Evolutionary conservation across 495 filamentous ascomycete species (phyloP), one percentile per base, ranked within the genome.

Genomic region (Xylaria palmicola): DNA sequence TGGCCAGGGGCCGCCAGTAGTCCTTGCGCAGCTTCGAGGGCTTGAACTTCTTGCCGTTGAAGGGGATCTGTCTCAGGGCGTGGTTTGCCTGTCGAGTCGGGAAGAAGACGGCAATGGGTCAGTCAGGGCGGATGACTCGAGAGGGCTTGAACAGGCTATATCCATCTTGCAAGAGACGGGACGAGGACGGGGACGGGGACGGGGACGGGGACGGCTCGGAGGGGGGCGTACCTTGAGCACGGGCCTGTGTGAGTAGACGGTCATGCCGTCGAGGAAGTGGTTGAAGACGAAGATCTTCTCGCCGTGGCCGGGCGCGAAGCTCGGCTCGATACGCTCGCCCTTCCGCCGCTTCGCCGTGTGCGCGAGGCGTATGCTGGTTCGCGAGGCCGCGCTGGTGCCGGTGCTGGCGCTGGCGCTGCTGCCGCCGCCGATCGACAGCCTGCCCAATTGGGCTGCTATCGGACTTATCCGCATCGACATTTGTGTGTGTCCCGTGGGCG

Each of bases 41-140:
- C 34, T 88, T 81, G 62, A 90, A 88, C 69, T 98, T 94, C 77
- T 96, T 96, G 79, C 93, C 94, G 51, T 91, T 87, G 81, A 86
- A 96, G 64, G 91, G 79, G 61, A 97, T 76, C 75, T 98, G 94
- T 49, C 80, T 77, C 56, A 95, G 74, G 59, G 86, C 77, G 59
- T 77, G 81, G 74, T 84, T 84, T 76, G 88, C 81, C 89, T 91
- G 57, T 29, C 0, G 36, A 40, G 13, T 57, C n/a, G n/a, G n/a
- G n/a, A n/a, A n/a, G n/a, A n/a, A n/a, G n/a, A n/a, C n/a, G n/a
- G n/a, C n/a, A n/a, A n/a, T n/a, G n/a, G n/a, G n/a, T n/a, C n/a
- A n/a, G n/a, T n/a, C n/a, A n/a, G n/a, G n/a, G n/a, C n/a, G n/a
- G n/a, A n/a, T n/a, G n/a, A n/a, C n/a, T n/a, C n/a, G n/a, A n/a